Base-by-base conservation (phyloP, 2,329 filamentous ascomycete species). In the Ceratocystis harringtonii region DNA sequence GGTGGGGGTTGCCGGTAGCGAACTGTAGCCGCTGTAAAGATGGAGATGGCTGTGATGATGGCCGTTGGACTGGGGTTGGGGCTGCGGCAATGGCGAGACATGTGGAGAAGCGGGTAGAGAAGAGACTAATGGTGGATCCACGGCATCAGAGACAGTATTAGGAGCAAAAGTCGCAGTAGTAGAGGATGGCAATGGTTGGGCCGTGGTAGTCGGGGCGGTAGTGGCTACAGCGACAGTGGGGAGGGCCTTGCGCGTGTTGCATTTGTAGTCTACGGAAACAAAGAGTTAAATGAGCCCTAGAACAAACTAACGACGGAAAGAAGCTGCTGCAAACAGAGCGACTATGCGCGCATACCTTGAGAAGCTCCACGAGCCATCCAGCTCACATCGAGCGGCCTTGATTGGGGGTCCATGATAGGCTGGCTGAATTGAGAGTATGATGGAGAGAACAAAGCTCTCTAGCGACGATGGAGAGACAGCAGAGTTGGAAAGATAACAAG, bases 321-420 rank as follows among this genome's bases (percentile, higher is more conserved):
- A 36, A 28, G 25, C 22, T 22, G n/a, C 60, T 17, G 17, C 17
- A 22, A 19, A 3, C 5, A 22, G 17, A 1, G n/a, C 6, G 8
- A 25, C 10, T 5, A n/a, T 32, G 25, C 17, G 52, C 52, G 28
- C 81, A 76, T 80, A 89, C 90, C 90, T 87, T 88, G 91, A 69
- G 86, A 84, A 70, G 87, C 84, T 73, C 89, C 88, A 76, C 94
- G 88, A 70, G 81, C 81, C 79, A 95, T 88, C 90, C 90, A 95
- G 76, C 88, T 91, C 72, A 95, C 90, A 76, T 95, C 90, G 72
- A 95, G 36, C 57, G 63, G 83, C 70, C 87, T 86, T 74, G 90
- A 85, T 69, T 89, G 83, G 71, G 88, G 86, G 76, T 92, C 89
- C 89, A 92, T 92, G 41, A 68, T 36, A 8, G 15, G 22, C 15